A percentile compares a stretch with the other conserved stretches of the same genome.
Conservation (phyloP, 192 early-diverging fungal species). For the Coemansia sp. region DNA sequence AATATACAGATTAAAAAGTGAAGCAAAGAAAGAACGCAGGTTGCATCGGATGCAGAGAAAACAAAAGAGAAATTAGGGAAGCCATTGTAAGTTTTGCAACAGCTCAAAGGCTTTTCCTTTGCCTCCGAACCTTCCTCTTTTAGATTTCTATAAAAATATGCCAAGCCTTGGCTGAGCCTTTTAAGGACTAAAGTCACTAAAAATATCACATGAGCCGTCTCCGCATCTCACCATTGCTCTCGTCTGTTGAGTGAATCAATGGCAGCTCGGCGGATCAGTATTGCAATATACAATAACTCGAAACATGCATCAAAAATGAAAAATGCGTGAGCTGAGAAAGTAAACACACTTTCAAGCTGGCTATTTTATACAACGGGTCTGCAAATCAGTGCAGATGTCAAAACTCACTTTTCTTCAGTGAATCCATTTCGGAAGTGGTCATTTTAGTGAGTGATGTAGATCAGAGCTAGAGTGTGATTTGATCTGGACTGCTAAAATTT, state of each 20-base stretch:
- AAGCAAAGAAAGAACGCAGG: not conserved
- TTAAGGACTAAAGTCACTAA: not conserved
- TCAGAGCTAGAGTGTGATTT: not conserved
- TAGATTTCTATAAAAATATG: not conserved
- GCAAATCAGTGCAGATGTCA: too few species aligned
- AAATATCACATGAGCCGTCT: conserved; percentile 9
- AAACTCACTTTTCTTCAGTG: too few species aligned
- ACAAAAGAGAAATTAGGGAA: not conserved
- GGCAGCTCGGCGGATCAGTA: not conserved
- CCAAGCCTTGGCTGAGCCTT: conserved; percentile 11
- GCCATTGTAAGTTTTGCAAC: conserved; percentile 1
- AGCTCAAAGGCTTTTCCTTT: not conserved
- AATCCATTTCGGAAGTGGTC: too few species aligned
- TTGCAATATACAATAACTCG: not conserved
- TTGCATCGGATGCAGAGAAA: conserved; percentile 3
- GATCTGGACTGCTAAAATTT: conserved; percentile 5
- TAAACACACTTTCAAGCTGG: too few species aligned
- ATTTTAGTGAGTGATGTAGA: not conserved
- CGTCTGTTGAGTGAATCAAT: conserved; percentile 4
- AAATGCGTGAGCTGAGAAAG: too few species aligned
- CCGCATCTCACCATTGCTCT: not conserved
- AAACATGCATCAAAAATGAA: too few species aligned
- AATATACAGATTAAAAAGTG: conserved; percentile 5
- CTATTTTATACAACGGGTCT: too few species aligned
- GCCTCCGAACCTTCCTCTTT: not conserved